Evolutionary conservation across 2,329 filamentous ascomycete genomes (phyloP).

Genomic region (Trichoderma sp.): DNA sequence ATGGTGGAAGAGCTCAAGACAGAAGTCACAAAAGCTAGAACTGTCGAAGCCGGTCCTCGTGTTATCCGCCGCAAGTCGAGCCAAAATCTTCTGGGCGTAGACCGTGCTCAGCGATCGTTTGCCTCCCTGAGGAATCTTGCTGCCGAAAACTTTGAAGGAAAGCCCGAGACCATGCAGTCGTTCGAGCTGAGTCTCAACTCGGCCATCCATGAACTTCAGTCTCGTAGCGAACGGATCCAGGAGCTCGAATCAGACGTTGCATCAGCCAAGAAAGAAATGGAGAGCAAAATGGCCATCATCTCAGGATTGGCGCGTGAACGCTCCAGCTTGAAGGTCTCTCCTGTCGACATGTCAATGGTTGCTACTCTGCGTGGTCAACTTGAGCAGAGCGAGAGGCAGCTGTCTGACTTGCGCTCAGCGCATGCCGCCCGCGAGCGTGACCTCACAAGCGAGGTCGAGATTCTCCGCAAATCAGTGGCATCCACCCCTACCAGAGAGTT

Average conservation of each 20-base stretch:
- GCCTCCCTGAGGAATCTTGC: conserved; percentile 88
- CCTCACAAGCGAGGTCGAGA: conserved; percentile 71
- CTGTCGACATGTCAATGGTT: conserved; percentile 90
- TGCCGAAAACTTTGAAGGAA: conserved; percentile 77
- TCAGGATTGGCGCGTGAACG: conserved; percentile 90
- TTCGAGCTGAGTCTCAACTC: conserved; percentile 91
- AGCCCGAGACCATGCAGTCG: conserved; percentile 84
- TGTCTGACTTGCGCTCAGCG: conserved; percentile 71
- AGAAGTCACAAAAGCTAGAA: conserved; percentile 78
- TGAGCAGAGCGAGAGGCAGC: conserved; percentile 80
- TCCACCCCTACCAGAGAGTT: conserved; percentile 30
- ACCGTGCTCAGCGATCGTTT: conserved; percentile 89
- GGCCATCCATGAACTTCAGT: conserved; percentile 89
- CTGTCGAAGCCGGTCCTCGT: conserved; percentile 63
- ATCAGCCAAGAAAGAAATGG: conserved; percentile 91
- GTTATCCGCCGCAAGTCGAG: conserved; percentile 92
- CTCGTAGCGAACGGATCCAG: conserved; percentile 85
- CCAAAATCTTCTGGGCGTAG: conserved; percentile 82
- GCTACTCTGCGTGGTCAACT: conserved; percentile 86
- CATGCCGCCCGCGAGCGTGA: conserved; percentile 77
- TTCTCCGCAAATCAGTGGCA: conserved; percentile 61
- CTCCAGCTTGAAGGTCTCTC: conserved; percentile 80
- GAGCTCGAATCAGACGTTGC: conserved; percentile 84
- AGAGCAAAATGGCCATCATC: conserved; percentile 94
- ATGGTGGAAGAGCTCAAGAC: conserved; percentile 90